A percentile compares a stretch with the other conserved stretches of the same genome.
Conservation (phyloP, 2,329 filamentous ascomycete species). For the Talaromyces albobiverticillius region DNA sequence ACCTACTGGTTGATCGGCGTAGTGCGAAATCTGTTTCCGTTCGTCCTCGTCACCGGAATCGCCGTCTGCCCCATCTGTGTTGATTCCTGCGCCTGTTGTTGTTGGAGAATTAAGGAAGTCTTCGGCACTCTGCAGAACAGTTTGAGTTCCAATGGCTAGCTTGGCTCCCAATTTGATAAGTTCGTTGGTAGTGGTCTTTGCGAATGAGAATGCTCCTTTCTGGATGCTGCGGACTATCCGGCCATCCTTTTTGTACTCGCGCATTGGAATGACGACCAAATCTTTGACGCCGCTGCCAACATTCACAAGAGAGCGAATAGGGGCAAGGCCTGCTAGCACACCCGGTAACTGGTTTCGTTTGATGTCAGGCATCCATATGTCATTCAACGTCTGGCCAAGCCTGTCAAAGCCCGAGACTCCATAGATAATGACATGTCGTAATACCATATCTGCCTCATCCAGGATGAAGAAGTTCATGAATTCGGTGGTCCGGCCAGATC, state of each 20-base stretch:
- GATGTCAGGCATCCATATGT: conserved; percentile 95
- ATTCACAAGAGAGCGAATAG: conserved; percentile 86
- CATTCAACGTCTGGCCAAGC: conserved; percentile 84
- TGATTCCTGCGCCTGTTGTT: conserved; percentile 27
- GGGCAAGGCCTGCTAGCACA: conserved; percentile 83
- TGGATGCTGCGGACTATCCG: conserved; percentile 86
- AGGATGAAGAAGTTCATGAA: conserved; percentile 98
- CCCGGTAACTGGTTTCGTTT: conserved; percentile 83
- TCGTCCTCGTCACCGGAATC: conserved; percentile 64
- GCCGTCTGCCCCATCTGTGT: conserved; percentile 45
- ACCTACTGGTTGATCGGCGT: conserved; percentile 89
- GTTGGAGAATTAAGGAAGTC: conserved; percentile 57
- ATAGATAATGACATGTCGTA: conserved; percentile 88
- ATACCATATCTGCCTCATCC: conserved; percentile 79
- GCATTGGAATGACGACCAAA: conserved; percentile 82
- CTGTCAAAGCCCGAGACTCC: conserved; percentile 88
- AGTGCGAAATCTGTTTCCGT: conserved; percentile 78
- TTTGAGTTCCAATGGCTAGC: conserved; percentile 90
- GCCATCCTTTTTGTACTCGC: conserved; percentile 91
- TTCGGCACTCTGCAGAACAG: conserved; percentile 85
- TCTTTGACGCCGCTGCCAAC: conserved; percentile 84
- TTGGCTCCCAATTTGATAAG: conserved; percentile 94
- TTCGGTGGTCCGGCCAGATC: conserved; percentile 91
- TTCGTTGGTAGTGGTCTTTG: conserved; percentile 88
- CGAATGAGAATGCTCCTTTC: conserved; percentile 86